Base-by-base conservation (phyloP, 768 basidiomycete genomes). In the Tricholoma flavovirens region DNA sequence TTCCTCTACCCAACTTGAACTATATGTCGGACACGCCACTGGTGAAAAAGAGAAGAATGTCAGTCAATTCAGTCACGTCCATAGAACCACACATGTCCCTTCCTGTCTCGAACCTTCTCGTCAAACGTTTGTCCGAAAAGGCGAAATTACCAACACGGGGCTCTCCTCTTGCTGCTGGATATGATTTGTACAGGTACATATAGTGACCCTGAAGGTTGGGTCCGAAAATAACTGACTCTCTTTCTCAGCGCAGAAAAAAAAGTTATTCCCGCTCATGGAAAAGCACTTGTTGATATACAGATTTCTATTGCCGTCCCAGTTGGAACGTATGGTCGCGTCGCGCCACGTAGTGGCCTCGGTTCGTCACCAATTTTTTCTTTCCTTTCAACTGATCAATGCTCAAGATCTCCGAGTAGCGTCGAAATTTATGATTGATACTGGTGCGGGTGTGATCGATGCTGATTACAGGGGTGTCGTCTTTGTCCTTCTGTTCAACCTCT, bases 391-490 rank as follows among this genome's bases (percentile, higher is more conserved):
- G 38, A 9, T 49, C 26, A 4, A 42, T 21, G 53, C 4, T 17
- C 15, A 26, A 57, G 14, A 26, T 32, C 38, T 40, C 17, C 42
- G 33, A 59, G 15, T 59, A 97, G 97, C 97, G 17, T 90, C 90
- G 14, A 99, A 99, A 68, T 94, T 92, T 70, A 93, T 93, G 85
- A 98, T 98, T 56, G 91, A 95, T 67, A 98, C 96, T 0, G 97
- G 97, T 1, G 97, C 97, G 10, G 97, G 96, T 19, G 97, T 99
- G 6, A 83, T 99, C 51, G 97, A 99, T 60, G 91, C 93, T 6
- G 97, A 99, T 69, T 98, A 99, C 71, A 81, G 97, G 53, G 97
- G 97, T 19, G 76, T 84, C 11, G 83, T 99, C 46, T 93, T 88
- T 66, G 91, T 98, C 33, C 77, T 99, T 26, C 77, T 99, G 43